Evolutionary conservation across 805 yeast species (phyloP).

Genomic region (Candida orba): DNA sequence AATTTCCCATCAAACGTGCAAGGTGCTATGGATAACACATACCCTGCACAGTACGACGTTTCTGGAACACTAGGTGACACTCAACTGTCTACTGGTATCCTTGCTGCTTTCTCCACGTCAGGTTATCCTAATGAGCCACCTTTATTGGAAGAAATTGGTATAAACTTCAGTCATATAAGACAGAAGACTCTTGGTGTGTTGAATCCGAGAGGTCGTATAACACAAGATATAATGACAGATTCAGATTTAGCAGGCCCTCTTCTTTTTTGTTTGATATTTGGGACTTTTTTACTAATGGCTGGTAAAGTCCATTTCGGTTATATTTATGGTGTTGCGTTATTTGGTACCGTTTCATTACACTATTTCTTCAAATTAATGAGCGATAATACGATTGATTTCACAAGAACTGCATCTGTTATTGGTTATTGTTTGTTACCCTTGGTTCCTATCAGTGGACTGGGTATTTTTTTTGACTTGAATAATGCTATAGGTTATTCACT

Average conservation of each 20-base stretch:
- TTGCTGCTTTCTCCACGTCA: slow-evolving; percentile 87
- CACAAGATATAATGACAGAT: slow-evolving; percentile 76
- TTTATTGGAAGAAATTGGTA: slow-evolving; percentile 84
- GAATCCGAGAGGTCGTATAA: slow-evolving; percentile 58
- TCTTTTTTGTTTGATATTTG: slow-evolving; percentile 80
- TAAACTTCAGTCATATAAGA: slow-evolving; percentile 82
- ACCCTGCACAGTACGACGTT: slow-evolving; percentile 14
- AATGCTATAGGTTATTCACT: slow-evolving; percentile 65
- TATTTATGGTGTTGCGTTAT: slow-evolving; percentile 89
- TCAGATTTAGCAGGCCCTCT: slow-evolving; percentile 95
- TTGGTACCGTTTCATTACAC: slow-evolving; percentile 84
- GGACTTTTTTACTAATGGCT: slow-evolving; percentile 69
- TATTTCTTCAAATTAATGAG: slow-evolving; percentile 85
- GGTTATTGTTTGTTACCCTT: slow-evolving; percentile 93
- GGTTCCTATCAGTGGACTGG: slow-evolving; percentile 68
- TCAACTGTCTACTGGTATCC: slow-evolving; percentile 60
- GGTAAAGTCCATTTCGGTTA: slow-evolving; percentile 97
- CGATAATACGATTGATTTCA: slow-evolving; percentile 41
- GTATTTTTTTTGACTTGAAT: slow-evolving; percentile 55
- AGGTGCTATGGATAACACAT: slow-evolving; percentile 30
- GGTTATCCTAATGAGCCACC: slow-evolving; percentile 97
- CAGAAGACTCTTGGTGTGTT: slow-evolving; percentile 81
- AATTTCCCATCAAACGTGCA: slow-evolving; percentile 17
- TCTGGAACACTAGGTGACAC: slow-evolving; percentile 24
- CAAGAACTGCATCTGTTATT: slow-evolving; percentile 80